These are phyloP conservation scores for Tolypocladium album DNA, from an alignment of 2,329 filamentous ascomycete species.

Conservation along the genomic window DNA sequence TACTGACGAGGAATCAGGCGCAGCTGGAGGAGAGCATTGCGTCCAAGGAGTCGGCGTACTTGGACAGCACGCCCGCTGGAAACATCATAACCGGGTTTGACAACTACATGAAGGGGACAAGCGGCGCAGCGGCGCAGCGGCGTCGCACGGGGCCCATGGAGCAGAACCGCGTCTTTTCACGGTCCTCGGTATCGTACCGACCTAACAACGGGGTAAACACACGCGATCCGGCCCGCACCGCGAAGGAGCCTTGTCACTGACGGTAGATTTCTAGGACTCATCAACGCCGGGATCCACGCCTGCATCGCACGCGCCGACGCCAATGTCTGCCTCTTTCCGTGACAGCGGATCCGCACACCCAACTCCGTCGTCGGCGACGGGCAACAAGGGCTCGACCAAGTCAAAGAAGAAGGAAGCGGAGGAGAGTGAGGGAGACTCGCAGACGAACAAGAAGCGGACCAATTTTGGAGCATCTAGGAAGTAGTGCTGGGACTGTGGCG, in stretches of 20 bases:
- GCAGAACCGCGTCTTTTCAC: conserved; percentile 63
- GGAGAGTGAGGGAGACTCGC: conserved; percentile 50
- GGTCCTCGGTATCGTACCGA: conserved; percentile 53
- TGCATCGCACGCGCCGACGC: conserved; percentile 41
- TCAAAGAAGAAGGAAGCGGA: conserved; percentile 41
- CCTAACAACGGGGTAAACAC: conserved; percentile 24
- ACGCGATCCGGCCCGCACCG: not conserved
- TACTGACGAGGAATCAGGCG: conserved; percentile 12
- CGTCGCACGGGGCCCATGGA: conserved; percentile 56
- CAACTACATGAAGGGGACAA: conserved; percentile 87
- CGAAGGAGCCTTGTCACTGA: not conserved
- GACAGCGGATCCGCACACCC: conserved; percentile 38
- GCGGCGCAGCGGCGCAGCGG: conserved; percentile 50
- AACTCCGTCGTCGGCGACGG: conserved; percentile 43
- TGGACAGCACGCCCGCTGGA: conserved; percentile 78
- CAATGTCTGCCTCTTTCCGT: conserved; percentile 42
- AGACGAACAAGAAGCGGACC: conserved; percentile 42
- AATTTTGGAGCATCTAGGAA: conserved; percentile 47
- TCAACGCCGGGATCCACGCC: conserved; percentile 32
- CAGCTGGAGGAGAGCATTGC: conserved; percentile 68
- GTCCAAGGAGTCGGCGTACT: conserved; percentile 74
- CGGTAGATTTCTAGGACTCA: conserved; percentile 21
- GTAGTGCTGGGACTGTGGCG: conserved; percentile 11
- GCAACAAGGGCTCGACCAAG: conserved; percentile 34
- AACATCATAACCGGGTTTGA: conserved; percentile 98